phyloP scores from a whole-genome alignment of 352 stramenopile genomes.

The Peronospora tabacina region DNA sequence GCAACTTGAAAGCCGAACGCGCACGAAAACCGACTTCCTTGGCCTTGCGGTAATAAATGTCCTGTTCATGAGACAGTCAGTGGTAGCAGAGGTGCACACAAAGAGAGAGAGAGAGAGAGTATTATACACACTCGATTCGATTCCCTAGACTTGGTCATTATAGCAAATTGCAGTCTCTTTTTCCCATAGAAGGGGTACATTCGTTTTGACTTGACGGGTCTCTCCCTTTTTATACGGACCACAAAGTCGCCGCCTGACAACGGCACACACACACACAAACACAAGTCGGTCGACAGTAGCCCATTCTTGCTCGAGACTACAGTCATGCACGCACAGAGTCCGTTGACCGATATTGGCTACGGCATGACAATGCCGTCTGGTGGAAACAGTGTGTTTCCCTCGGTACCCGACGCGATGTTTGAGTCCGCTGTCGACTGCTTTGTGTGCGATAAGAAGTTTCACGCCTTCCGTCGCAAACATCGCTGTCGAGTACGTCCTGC shows the following conservation, averaged over 20 bases:
- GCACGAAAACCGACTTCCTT: slow-evolving; percentile 96
- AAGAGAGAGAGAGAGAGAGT: not conserved
- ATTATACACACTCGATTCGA: slow-evolving; percentile 43
- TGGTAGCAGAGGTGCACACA: not conserved
- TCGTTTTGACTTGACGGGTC: not conserved
- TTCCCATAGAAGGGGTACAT: not conserved
- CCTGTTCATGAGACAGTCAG: slow-evolving; percentile 21
- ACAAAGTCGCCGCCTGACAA: not conserved
- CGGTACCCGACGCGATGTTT: slow-evolving; percentile 40
- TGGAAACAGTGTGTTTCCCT: slow-evolving; percentile 9
- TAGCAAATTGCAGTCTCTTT: not conserved
- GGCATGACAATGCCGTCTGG: slow-evolving; percentile 17
- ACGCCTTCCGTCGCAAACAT: slow-evolving; percentile 80
- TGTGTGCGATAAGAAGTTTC: slow-evolving; percentile 81
- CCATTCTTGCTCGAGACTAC: too few relatives aligned
- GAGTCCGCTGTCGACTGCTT: slow-evolving; percentile 59
- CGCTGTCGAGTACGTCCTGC: slow-evolving; percentile 49
- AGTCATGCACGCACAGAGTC: slow-evolving; percentile 20
- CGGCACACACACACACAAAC: slow-evolving; percentile 15
- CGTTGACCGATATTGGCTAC: slow-evolving; percentile 18
- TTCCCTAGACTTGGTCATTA: slow-evolving; percentile 53
- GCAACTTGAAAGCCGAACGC: slow-evolving; percentile 97
- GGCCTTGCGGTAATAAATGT: slow-evolving; percentile 88
- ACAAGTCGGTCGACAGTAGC: too few relatives aligned
- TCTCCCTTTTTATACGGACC: slow-evolving; percentile 1